phyloP scores from a whole-genome alignment of 257 asterid species.

The Echites panduratus region DNA sequence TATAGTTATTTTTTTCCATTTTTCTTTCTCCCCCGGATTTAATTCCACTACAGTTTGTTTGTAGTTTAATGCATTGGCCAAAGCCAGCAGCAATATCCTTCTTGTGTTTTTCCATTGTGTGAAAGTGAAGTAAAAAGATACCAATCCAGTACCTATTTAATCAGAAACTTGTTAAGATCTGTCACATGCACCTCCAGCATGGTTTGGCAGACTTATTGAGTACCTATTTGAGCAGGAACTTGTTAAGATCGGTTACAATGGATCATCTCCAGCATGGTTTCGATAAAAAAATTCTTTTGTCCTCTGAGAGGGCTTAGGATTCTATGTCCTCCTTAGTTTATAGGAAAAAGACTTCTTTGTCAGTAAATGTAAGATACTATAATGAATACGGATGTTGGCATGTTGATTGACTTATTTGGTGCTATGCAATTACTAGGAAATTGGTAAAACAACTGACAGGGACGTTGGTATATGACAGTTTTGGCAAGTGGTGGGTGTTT shows the following conservation, averaged over 20 bases:
- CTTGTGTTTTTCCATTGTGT: background rate
- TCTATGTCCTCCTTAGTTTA: background rate
- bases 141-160: too few species aligned
- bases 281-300: background rate
- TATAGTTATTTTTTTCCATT: background rate
- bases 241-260: background rate
- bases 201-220: too few species aligned
- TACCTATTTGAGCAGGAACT: background rate
- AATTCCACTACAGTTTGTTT: background rate
- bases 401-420: background rate
- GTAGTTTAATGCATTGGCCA: background rate
- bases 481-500: background rate
- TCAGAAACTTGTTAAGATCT: background rate
- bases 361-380: background rate
- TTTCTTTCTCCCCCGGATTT: too few species aligned
- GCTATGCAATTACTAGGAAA: background rate
- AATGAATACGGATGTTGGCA: background rate
- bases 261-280: background rate
- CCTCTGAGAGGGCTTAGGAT: background rate
- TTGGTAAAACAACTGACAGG: background rate
- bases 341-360: background rate
- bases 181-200: background rate
- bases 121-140: background rate
- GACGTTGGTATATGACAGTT: background rate
- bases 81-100: background rate